Base-by-base conservation (phyloP, 305 asterid genomes). In the Fraxinus velutina region DNA sequence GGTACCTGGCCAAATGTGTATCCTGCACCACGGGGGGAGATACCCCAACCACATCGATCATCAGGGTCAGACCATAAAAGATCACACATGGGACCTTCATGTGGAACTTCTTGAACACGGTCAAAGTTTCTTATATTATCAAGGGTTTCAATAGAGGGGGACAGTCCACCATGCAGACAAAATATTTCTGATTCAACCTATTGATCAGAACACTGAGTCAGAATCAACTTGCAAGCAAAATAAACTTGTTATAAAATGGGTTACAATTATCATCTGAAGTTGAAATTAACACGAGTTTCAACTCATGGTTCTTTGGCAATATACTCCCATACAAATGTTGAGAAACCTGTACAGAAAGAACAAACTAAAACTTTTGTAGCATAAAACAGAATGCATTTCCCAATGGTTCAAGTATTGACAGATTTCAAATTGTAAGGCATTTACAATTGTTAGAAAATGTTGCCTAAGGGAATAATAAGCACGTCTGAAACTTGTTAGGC, bases 21-120 rank as follows among this genome's bases (percentile, higher is more conserved):
- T 74, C 98, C 98, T 83, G 98, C 98, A 75, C 98, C 98, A 75
- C 98, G 97, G 19, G 98, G 98, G 22, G 98, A 94, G 78, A 94
- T 94, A 77, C 98, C 98, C 98, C 98, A 94, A 81, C 98, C 98
- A 85, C 98, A 94, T 36, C 98, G 96, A 83, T 94, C 98, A 88
- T 94, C 98, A 27, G 98, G 98, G 88, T 94, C 98, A 84, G 98
- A 94, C 98, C 98, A 94, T 82, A 94, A 89, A 62, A 94, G 90
- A 84, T 94, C 98, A 75, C 98, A 94, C 98, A 94, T 94, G 34
- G 98, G 97, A 78, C 98, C 98, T 87, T 94, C 98, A 81, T 94
- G 98, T 42, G 98, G 98, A 80, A 94, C 98, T 92, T 94, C 98
- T 93, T 94, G 98, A 76, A 94, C 97, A 85, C 98, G 98, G 66